These are phyloP conservation scores for Polyplosphaeria fusca DNA, from an alignment of 495 filamentous ascomycete species.

Conservation along the genomic window DNA sequence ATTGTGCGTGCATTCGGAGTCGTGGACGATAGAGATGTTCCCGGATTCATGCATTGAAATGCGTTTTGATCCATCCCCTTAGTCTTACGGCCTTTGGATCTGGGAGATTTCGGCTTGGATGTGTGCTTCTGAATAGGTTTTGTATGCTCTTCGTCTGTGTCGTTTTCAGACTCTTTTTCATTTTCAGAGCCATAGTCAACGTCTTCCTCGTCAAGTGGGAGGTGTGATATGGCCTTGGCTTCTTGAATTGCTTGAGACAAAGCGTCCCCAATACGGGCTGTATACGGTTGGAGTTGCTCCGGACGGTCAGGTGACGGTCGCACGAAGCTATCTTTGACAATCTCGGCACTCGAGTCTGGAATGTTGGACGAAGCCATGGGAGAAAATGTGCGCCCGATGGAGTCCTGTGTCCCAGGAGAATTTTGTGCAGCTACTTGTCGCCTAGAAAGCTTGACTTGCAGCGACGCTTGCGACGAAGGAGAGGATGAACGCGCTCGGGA, in stretches of 20 bases:
- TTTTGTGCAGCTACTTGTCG: slow-evolving; percentile 5
- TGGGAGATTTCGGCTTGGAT: slow-evolving; percentile 16
- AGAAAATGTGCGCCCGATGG: no score
- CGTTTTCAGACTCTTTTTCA: slow-evolving; percentile 22
- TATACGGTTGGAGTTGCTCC: no score
- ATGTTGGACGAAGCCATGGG: no score
- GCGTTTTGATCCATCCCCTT: slow-evolving; percentile 45
- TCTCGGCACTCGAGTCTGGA: no score
- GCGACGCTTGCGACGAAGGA: slow-evolving; percentile 20
- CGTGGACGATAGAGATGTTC: slow-evolving; percentile 43
- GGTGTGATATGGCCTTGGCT: slow-evolving; percentile 50
- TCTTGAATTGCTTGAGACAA: slow-evolving; percentile 60
- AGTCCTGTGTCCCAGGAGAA: slow-evolving; percentile 13
- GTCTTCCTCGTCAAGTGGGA: slow-evolving; percentile 44
- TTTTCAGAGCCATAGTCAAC: slow-evolving; percentile 1
- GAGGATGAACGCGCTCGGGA: neutral
- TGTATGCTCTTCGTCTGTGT: slow-evolving; percentile 11
- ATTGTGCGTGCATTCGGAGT: slow-evolving; percentile 76
- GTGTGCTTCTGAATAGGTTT: slow-evolving; percentile 1
- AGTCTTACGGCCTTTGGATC: neutral
- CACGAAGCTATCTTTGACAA: slow-evolving; percentile 10
- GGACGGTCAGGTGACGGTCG: neutral
- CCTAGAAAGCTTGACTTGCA: slow-evolving; percentile 33
- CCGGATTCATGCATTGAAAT: slow-evolving; percentile 68
- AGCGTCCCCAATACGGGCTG: slow-evolving; percentile 47